Percentiles rank a stretch among this genome's conserved stretches.
phyloP scores from a whole-genome alignment of 2,329 filamentous ascomycete genomes.

The Sporothrix pseudoabietina region DNA sequence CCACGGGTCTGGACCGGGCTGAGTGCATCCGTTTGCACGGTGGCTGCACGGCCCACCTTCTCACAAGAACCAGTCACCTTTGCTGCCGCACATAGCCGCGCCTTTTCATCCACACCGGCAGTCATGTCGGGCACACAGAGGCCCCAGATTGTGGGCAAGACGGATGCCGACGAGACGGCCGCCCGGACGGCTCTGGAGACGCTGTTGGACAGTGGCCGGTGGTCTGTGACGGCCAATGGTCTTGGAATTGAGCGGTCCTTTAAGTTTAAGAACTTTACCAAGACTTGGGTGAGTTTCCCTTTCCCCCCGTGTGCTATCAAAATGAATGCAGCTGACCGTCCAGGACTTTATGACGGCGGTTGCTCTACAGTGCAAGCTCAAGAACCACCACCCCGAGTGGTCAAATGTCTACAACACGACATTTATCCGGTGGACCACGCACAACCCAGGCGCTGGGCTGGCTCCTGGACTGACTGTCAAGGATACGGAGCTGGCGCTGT shows the following conservation, averaged over 20 bases:
- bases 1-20: background rate
- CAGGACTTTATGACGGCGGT: conserved; percentile 76
- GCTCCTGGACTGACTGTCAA: conserved; percentile 65
- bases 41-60: background rate
- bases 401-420: conserved; percentile 74
- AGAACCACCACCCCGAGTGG: conserved; percentile 76
- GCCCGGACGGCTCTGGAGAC: conserved; percentile 39
- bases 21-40: background rate
- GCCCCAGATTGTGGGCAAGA: conserved; percentile 27
- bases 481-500: conserved; percentile 62
- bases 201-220: conserved; percentile 46
- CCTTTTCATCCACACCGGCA: background rate
- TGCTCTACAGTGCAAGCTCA: conserved; percentile 65
- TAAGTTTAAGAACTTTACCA: conserved; percentile 66
- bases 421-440: conserved; percentile 73
- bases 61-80: background rate
- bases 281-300: conserved; percentile 61
- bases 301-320: background rate
- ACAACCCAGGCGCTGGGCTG: conserved; percentile 61
- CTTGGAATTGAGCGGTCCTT: conserved; percentile 62
- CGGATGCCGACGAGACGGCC: conserved; percentile 10
- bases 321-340: background rate
- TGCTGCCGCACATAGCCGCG: background rate
- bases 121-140: background rate
- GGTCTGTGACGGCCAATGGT: conserved; percentile 55